Percentiles rank a stretch among this genome's conserved stretches.
Evolutionary conservation across 2,329 filamentous ascomycete species (phyloP).

Genomic region (Periglandula ipomoeae): DNA sequence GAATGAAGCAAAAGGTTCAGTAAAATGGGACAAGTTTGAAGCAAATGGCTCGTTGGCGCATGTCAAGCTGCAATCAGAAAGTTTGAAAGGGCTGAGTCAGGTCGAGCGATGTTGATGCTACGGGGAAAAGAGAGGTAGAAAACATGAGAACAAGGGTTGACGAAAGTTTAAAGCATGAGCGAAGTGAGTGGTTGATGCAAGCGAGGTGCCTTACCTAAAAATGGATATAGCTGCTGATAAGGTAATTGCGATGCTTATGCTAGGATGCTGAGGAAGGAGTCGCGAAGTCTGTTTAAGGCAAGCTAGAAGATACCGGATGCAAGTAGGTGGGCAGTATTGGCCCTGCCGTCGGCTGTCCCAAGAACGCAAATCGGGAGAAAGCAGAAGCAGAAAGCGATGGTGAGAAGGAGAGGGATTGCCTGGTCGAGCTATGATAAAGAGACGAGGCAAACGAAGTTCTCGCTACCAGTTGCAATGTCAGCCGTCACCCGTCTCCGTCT

Average conservation of each 20-base stretch:
- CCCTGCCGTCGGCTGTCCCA: slow-evolving; percentile 4
- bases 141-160: slow-evolving; percentile 12
- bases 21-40: slow-evolving; percentile 52
- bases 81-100: slow-evolving; percentile 32
- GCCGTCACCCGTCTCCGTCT: slow-evolving; percentile 3
- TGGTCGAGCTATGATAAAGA: slow-evolving; percentile 2
- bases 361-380: slow-evolving; percentile 7
- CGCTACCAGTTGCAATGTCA: slow-evolving; percentile 6
- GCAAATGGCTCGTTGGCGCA: slow-evolving; percentile 39
- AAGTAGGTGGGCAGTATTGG: slow-evolving; percentile 8
- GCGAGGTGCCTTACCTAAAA: slow-evolving; percentile 14
- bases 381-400: slow-evolving; percentile 7
- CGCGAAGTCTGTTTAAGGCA: slow-evolving; percentile 4
- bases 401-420: slow-evolving; percentile 4
- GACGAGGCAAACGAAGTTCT: slow-evolving; percentile 1
- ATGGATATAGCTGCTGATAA: slow-evolving; percentile 6
- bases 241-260: slow-evolving; percentile 16
- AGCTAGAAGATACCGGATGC: slow-evolving; percentile 9
- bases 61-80: slow-evolving; percentile 17
- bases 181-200: slow-evolving; percentile 6
- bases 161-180: slow-evolving; percentile 8
- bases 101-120: slow-evolving; percentile 35
- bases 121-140: slow-evolving; percentile 19
- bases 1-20: slow-evolving; percentile 49
- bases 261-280: slow-evolving; percentile 11